phyloP scores from a whole-genome alignment of 345 rosid genomes.

The Lepidium sativum region DNA sequence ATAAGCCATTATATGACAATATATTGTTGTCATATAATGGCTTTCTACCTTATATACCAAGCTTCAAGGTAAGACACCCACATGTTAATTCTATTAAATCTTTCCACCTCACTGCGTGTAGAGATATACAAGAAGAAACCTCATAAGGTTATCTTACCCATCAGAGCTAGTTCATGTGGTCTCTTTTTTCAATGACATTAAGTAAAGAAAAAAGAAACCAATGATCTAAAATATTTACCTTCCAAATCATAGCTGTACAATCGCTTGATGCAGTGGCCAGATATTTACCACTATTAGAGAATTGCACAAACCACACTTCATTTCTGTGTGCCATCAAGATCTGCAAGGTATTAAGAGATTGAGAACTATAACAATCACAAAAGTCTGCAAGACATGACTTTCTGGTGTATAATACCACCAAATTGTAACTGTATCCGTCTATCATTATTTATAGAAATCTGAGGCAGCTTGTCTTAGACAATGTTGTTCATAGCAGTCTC shows the following conservation, averaged over 20 bases:
- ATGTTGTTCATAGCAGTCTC: not conserved
- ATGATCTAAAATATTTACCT: conserved; percentile 37
- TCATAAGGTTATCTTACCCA: conserved; percentile 16
- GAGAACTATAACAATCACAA: conserved; percentile 1
- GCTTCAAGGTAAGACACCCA: conserved; percentile 9
- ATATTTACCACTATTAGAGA: conserved; percentile 70
- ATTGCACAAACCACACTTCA: conserved; percentile 94
- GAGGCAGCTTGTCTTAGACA: not conserved
- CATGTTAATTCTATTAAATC: not conserved
- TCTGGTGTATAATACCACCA: not conserved
- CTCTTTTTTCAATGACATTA: not conserved
- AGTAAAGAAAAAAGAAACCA: not conserved
- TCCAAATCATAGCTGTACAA: conserved; percentile 88
- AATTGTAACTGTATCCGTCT: not conserved
- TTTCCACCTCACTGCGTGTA: not conserved
- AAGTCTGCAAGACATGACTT: not conserved
- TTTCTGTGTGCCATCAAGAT: conserved; percentile 68
- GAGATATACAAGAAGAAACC: conserved; percentile 16
- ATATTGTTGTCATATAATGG: not conserved
- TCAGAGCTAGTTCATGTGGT: not conserved
- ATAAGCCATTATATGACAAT: too few species aligned
- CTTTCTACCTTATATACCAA: conserved; percentile 15
- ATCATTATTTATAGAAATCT: too few species aligned
- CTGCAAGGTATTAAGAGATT: conserved; percentile 35
- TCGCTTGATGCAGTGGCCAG: conserved; percentile 89